These are phyloP conservation scores for Paramyrothecium sp. DNA, from an alignment of 2,329 filamentous ascomycete species.

Conservation along the genomic window DNA sequence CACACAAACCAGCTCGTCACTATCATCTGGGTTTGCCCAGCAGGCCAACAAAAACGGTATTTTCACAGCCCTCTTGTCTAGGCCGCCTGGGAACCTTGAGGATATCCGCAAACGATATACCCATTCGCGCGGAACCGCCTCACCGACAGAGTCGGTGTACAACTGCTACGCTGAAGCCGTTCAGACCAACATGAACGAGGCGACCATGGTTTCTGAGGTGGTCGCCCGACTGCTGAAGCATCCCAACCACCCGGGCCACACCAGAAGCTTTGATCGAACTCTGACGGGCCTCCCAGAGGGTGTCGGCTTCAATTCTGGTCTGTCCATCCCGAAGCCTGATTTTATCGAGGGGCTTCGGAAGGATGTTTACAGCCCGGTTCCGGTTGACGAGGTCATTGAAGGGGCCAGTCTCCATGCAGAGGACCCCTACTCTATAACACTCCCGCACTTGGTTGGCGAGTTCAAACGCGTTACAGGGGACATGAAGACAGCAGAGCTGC, in stretches of 20 bases:
- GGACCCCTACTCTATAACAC: conserved; percentile 13
- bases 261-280: not conserved
- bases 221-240: not conserved
- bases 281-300: not conserved
- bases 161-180: not conserved
- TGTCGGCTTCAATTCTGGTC: not conserved
- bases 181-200: not conserved
- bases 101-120: not conserved
- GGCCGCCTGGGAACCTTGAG: not conserved
- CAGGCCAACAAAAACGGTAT: not conserved
- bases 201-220: not conserved
- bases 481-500: conserved; percentile 12
- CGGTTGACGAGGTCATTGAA: conserved; percentile 6
- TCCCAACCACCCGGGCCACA: not conserved
- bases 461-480: conserved; percentile 12
- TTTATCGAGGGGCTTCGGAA: conserved; percentile 20
- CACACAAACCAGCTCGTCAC: not conserved
- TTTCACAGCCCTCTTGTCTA: not conserved
- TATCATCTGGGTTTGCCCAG: not conserved
- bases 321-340: conserved; percentile 11
- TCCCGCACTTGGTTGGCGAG: conserved; percentile 26
- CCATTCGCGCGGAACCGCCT: not conserved
- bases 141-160: not conserved
- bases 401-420: conserved; percentile 17
- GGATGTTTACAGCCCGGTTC: conserved; percentile 5